Evolutionary conservation across 305 asterid species (phyloP).

Genomic region (Fraxinus platypoda): DNA sequence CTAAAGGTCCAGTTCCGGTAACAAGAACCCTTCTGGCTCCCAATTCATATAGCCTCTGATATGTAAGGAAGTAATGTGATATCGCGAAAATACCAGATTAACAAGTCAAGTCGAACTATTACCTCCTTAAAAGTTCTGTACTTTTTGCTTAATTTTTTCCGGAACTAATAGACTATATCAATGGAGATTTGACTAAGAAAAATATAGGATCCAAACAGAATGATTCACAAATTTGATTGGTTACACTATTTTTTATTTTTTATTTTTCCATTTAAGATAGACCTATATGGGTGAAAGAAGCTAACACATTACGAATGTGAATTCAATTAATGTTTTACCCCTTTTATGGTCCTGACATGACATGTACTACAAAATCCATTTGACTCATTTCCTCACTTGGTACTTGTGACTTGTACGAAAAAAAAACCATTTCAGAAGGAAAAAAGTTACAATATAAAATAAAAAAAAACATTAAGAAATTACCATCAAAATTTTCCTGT

Average conservation of each 20-base stretch:
- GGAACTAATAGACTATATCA: too few species aligned
- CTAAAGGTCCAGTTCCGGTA: constrained; percentile 57
- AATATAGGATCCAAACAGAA: neutral
- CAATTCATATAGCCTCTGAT: constrained; percentile 42
- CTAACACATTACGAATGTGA: neutral
- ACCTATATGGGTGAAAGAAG: neutral
- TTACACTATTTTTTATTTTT: neutral
- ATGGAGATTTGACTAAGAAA: neutral
- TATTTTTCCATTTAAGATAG: neutral
- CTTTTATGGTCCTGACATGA: neutral
- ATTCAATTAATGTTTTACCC: neutral
- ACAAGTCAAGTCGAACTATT: neutral
- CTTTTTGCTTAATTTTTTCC: neutral
- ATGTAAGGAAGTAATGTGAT: neutral
- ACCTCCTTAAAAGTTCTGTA: neutral
- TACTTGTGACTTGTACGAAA: too few species aligned
- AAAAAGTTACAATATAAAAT: neutral
- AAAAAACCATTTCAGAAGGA: neutral
- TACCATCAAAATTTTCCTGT: constrained; percentile 42
- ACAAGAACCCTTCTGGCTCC: constrained; percentile 58
- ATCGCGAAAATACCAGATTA: neutral
- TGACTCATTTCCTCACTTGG: neutral
- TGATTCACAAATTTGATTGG: neutral
- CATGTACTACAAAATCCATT: neutral
- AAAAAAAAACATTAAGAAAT: neutral